Percentiles rank a stretch among this genome's conserved stretches.
Evolutionary conservation across 2,329 filamentous ascomycete genomes (phyloP).

Genomic region (Diplocarpon rosae): DNA sequence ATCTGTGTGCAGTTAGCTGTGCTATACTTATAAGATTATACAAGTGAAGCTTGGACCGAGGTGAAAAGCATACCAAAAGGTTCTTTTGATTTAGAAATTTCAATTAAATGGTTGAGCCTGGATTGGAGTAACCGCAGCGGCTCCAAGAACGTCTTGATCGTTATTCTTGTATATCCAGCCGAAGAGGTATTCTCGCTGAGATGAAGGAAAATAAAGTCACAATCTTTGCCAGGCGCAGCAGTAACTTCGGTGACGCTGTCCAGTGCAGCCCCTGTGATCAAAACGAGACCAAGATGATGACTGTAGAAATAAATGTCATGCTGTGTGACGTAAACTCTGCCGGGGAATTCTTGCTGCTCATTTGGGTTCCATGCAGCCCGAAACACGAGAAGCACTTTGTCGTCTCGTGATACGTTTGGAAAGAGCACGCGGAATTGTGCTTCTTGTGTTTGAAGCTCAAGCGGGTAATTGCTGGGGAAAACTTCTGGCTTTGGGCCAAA

Average conservation of each 20-base stretch:
- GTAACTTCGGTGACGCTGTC: constrained; percentile 77
- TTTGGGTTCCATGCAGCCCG: constrained; percentile 74
- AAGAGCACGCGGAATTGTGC: constrained; percentile 90
- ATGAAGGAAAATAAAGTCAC: constrained; percentile 86
- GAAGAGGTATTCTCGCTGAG: constrained; percentile 29
- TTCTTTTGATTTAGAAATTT: constrained; percentile 64
- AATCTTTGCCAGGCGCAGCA: constrained; percentile 78
- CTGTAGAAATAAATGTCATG: constrained; percentile 94
- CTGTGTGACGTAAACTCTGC: constrained; percentile 78
- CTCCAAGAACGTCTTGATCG: constrained; percentile 88
- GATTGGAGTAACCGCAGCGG: constrained; percentile 72
- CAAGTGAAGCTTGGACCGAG: background rate
- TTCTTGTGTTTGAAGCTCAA: constrained; percentile 74
- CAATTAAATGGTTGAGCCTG: constrained; percentile 75
- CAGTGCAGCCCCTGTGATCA: constrained; percentile 69
- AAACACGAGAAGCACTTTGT: constrained; percentile 86
- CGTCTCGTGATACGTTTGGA: constrained; percentile 62
- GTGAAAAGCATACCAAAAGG: constrained; percentile 36
- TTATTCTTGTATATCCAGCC: constrained; percentile 42
- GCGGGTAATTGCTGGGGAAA: constrained; percentile 68
- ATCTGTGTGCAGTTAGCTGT: constrained; percentile 6
- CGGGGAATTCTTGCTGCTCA: constrained; percentile 66
- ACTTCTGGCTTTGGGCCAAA: constrained; percentile 28
- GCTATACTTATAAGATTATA: background rate
- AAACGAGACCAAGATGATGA: constrained; percentile 81